Evolutionary conservation across 805 yeast genomes (phyloP).

Genomic region (Barnettozyma siamensis): DNA sequence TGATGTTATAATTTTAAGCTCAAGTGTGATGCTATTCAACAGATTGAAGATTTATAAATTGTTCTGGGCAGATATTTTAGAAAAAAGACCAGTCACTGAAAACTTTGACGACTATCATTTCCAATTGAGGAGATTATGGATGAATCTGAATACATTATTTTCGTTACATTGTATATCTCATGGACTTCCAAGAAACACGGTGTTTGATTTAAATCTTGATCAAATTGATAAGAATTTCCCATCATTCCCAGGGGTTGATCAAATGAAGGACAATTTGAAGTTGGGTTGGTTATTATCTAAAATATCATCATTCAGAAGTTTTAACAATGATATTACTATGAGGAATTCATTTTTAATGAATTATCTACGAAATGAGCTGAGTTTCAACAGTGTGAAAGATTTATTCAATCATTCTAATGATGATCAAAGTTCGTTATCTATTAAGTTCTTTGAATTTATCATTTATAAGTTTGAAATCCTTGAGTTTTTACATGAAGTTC

Average conservation of each 20-base stretch:
- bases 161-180: conserved; percentile 46
- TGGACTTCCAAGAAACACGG: conserved; percentile 38
- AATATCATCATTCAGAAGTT: conserved; percentile 12
- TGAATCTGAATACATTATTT: conserved; percentile 44
- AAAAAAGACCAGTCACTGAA: conserved; percentile 10
- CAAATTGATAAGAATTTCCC: conserved; percentile 21
- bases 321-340: neutral
- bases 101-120: conserved; percentile 22
- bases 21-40: conserved; percentile 48
- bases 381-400: neutral
- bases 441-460: conserved; percentile 26
- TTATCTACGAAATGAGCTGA: conserved; percentile 1
- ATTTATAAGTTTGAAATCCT: conserved; percentile 33
- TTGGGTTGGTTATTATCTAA: conserved; percentile 22
- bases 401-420: neutral
- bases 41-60: conserved; percentile 47
- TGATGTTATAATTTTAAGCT: conserved; percentile 46
- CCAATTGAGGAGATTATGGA: conserved; percentile 38
- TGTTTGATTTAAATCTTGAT: conserved; percentile 12
- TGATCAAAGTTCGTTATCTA: conserved; percentile 6
- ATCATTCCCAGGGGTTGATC: conserved; percentile 13
- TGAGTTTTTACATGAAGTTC: conserved; percentile 32
- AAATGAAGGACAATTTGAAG: conserved; percentile 21
- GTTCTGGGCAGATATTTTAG: conserved; percentile 16
- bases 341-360: neutral